Conservation (phyloP, 768 basidiomycete species). For the Auricularia sp. region DNA sequence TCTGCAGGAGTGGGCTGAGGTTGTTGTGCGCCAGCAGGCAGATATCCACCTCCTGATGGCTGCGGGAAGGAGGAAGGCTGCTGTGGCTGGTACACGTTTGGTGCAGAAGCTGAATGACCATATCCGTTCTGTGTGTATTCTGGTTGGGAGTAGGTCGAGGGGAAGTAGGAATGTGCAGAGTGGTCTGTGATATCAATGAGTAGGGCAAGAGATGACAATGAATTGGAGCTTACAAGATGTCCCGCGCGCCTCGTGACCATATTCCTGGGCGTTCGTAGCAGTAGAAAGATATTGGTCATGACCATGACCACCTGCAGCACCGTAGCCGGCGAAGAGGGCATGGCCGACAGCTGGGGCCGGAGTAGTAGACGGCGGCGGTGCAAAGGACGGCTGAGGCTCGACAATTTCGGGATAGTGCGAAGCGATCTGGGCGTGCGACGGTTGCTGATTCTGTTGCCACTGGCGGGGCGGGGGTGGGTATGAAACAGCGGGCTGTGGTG, state of each 20-base stretch:
- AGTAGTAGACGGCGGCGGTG: not conserved
- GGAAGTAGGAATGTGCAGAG: slow-evolving; percentile 22
- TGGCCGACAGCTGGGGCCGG: not conserved
- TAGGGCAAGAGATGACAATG: not conserved
- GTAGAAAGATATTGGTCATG: slow-evolving; percentile 4
- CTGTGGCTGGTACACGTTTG: not conserved
- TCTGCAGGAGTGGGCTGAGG: not conserved
- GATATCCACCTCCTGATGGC: not conserved
- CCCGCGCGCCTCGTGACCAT: slow-evolving; percentile 45
- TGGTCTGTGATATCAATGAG: slow-evolving; percentile 33
- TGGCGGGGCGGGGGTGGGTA: slow-evolving; percentile 32
- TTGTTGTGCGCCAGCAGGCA: not conserved
- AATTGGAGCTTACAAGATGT: slow-evolving; percentile 40
- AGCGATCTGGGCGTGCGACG: slow-evolving; percentile 28
- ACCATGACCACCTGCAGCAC: not conserved
- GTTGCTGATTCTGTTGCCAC: slow-evolving; percentile 24
- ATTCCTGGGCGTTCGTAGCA: slow-evolving; percentile 15
- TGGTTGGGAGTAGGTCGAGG: not conserved
- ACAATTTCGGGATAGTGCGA: slow-evolving; percentile 32
- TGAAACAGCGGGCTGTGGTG: slow-evolving; percentile 31
- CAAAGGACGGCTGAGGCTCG: slow-evolving; percentile 17
- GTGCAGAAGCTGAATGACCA: not conserved
- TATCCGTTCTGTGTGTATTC: not conserved
- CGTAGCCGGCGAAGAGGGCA: slow-evolving; percentile 3
- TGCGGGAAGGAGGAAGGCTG: not conserved